Evolutionary conservation across 768 basidiomycete genomes (phyloP).

Genomic region (Trametes elegans): DNA sequence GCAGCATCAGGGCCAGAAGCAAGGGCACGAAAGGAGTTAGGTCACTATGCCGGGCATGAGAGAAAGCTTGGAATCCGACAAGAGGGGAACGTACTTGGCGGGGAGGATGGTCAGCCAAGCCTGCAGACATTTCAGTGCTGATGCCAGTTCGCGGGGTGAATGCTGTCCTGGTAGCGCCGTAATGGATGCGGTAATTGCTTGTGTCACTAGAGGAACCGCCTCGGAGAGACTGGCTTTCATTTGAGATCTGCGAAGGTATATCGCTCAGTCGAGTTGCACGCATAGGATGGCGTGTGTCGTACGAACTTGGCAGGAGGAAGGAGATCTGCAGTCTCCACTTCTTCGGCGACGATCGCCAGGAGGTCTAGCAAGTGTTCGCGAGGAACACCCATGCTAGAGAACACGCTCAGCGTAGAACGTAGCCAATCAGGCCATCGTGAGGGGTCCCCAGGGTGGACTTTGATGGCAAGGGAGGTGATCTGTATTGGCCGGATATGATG

Average conservation of each 20-base stretch:
- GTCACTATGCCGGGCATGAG: constrained; percentile 44
- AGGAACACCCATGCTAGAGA: constrained; percentile 59
- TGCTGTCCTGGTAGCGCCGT: constrained; percentile 31
- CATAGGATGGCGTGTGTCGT: neutral
- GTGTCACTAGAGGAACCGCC: constrained; percentile 68
- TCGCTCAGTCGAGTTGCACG: neutral
- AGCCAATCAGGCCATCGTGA: constrained; percentile 79
- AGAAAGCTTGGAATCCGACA: neutral
- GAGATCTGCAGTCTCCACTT: constrained; percentile 73
- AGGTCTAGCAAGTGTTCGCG: constrained; percentile 69
- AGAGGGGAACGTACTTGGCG: constrained; percentile 51
- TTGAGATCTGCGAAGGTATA: constrained; percentile 45
- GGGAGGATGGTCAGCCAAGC: constrained; percentile 78
- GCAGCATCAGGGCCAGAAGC: constrained; percentile 48
- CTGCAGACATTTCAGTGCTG: constrained; percentile 77
- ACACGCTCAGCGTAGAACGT: constrained; percentile 54
- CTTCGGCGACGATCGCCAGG: constrained; percentile 81
- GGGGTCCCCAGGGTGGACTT: constrained; percentile 58
- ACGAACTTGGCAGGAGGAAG: constrained; percentile 69
- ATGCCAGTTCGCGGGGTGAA: constrained; percentile 50
- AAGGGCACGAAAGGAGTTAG: constrained; percentile 66
- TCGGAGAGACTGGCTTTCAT: constrained; percentile 65
- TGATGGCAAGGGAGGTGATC: constrained; percentile 70
- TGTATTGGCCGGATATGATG: constrained; percentile 24
- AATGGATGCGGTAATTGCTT: constrained; percentile 62